Percentiles rank a stretch among this genome's conserved stretches.
Conservation (phyloP, 1,139 yeast genomes). For the Taphrina sp. region DNA sequence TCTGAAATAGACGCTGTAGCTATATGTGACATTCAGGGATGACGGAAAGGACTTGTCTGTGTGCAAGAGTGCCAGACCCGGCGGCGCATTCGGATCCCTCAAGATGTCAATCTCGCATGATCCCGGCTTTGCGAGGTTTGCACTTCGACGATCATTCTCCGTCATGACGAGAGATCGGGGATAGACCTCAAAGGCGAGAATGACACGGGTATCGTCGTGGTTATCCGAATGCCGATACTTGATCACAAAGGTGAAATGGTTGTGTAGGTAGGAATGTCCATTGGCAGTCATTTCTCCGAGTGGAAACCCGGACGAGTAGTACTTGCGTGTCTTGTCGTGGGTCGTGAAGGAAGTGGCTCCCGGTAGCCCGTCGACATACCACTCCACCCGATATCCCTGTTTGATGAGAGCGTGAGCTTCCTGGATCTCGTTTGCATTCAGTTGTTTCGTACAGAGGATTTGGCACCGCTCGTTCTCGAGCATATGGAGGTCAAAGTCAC, state of each 20-base stretch:
- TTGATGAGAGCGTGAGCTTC: constrained; percentile 63
- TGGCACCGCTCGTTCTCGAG: constrained; percentile 64
- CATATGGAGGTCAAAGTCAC: constrained; percentile 63
- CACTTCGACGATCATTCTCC: constrained; percentile 8
- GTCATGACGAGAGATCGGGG: constrained; percentile 56
- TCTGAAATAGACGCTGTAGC: constrained; percentile 87
- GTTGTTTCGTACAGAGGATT: constrained; percentile 63
- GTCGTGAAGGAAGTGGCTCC: constrained; percentile 84
- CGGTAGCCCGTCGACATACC: constrained; percentile 74
- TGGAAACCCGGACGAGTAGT: constrained; percentile 85
- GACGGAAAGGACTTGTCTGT: constrained; percentile 40
- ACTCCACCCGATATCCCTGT: constrained; percentile 73
- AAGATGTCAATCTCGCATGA: constrained; percentile 14
- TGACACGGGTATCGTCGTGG: constrained; percentile 51
- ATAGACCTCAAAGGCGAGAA: constrained; percentile 88
- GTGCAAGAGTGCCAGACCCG: constrained; percentile 37
- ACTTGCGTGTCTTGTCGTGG: constrained; percentile 58
- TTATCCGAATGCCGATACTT: constrained; percentile 62
- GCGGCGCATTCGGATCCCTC: neutral
- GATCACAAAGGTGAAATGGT: constrained; percentile 77
- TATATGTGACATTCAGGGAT: constrained; percentile 60
- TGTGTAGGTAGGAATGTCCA: constrained; percentile 62
- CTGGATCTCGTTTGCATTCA: constrained; percentile 52
- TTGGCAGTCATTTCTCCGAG: constrained; percentile 63
- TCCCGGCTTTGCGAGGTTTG: constrained; percentile 9